Conservation (phyloP, 2,329 filamentous ascomycete species). For the Epichloe festucae region DNA sequence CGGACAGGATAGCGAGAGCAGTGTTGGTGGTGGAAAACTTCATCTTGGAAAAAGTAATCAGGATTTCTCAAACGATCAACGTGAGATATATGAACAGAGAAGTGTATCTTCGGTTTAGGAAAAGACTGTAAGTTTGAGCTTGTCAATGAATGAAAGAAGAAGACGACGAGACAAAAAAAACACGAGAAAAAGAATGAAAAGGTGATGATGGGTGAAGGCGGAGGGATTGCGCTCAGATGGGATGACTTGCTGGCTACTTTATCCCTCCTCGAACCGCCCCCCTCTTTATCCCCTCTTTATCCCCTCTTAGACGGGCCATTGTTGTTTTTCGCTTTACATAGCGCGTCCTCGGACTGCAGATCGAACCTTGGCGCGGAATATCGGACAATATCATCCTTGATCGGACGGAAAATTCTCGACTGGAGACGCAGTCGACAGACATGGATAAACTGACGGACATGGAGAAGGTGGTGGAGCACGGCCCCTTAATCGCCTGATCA, state of each 20-base stretch:
- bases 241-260: neutral
- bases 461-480: neutral
- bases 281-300: neutral
- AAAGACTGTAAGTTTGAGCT: neutral
- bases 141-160: neutral
- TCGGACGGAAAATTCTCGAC: neutral
- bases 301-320: neutral
- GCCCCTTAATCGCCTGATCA: neutral
- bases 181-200: neutral
- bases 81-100: neutral
- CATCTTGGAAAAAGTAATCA: conserved; percentile 19
- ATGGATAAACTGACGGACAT: neutral
- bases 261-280: neutral
- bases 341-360: neutral
- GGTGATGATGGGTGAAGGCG: neutral
- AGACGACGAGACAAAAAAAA: neutral
- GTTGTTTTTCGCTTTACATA: neutral
- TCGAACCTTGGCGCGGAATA: neutral
- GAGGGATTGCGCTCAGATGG: neutral
- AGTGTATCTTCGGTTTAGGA: neutral
- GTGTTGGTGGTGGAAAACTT: conserved; percentile 22
- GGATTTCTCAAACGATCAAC: neutral
- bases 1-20: conserved; percentile 27
- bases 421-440: neutral
- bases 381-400: neutral